Base-by-base conservation (phyloP, 768 basidiomycete genomes). In the Phaffia australis region DNA sequence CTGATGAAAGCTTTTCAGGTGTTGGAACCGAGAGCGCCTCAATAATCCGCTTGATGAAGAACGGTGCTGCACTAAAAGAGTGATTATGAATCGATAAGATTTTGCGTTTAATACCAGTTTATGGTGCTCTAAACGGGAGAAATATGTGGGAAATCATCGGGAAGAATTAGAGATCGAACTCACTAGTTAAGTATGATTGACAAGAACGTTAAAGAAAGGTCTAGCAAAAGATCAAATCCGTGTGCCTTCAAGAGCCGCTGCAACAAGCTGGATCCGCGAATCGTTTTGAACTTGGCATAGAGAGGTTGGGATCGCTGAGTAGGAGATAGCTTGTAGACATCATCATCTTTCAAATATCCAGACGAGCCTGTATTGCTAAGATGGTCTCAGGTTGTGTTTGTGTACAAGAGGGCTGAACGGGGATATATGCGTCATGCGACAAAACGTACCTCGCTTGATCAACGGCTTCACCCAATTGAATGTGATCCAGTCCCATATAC, bases 21-120 rank as follows among this genome's bases (percentile, higher is more conserved):
- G 35, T 64, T 2, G 67, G 67, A n/a, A 52, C 18, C 2, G 56
- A 49, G 23, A 69, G 56, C 14, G 67, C 62, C 8, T 65, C 64
- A 19, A 65, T 65, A 56, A 69, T 69, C 48, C 54, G 56, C 63
- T 69, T 69, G 51, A 69, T 59, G 62, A 67, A 67, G 60, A 55
- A 67, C 4, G 66, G 66, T 21, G 52, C 46, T 14, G 56, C 56
- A 50, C 55, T 57, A 48, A 9, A 15, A 21, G 23, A 29, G 35
- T 42, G 29, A 21, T 42, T 42, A 42, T 11, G 11, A n/a, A n/a
- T 4, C 11, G 35, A 42, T 42, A 11, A 11, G 4, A 5, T 42
- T 42, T 42, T 42, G 35, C 4, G 11, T 42, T 42, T 42, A 42
- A 11, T 5, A 42, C 35, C 35, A 42, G 11, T 4, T 5, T 42